Conservation (phyloP, 768 basidiomycete genomes). For the Suillus americanus region DNA sequence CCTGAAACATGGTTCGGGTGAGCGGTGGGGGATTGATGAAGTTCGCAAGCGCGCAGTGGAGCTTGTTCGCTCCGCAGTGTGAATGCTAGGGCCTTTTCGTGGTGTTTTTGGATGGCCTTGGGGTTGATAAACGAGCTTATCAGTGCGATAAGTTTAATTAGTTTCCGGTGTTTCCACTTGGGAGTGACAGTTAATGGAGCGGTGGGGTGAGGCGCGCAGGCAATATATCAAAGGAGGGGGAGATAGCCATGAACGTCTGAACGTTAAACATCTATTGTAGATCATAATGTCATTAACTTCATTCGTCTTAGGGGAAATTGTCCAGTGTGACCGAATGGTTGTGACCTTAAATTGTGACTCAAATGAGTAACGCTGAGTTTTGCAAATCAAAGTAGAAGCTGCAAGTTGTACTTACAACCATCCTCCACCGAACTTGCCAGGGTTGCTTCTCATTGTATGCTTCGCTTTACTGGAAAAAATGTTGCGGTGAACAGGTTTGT, state of each 20-base stretch:
- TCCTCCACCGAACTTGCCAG: background rate
- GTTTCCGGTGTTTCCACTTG: background rate
- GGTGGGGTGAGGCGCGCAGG: background rate
- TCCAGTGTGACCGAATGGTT: background rate
- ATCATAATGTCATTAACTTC: background rate
- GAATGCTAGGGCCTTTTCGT: conserved; percentile 3
- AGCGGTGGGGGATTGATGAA: conserved; percentile 80
- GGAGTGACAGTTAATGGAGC: background rate
- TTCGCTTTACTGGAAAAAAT: conserved; percentile 38
- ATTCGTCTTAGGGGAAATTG: background rate
- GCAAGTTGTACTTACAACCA: background rate
- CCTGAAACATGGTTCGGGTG: conserved; percentile 74
- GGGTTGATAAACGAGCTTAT: too few species aligned
- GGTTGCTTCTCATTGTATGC: conserved; percentile 35
- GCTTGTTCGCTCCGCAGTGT: conserved; percentile 48
- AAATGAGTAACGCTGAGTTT: background rate
- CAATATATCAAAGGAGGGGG: background rate
- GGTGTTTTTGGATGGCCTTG: too few species aligned
- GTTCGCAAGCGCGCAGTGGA: conserved; percentile 73
- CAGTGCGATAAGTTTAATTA: background rate
- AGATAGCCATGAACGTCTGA: background rate
- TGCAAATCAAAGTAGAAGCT: background rate
- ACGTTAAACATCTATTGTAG: background rate
- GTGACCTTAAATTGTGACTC: background rate
- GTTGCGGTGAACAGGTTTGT: conserved; percentile 39